Evolutionary conservation across 345 rosid genomes (phyloP), one percentile per base, ranked within the genome.

Genomic region (Sisymbrium irio): DNA sequence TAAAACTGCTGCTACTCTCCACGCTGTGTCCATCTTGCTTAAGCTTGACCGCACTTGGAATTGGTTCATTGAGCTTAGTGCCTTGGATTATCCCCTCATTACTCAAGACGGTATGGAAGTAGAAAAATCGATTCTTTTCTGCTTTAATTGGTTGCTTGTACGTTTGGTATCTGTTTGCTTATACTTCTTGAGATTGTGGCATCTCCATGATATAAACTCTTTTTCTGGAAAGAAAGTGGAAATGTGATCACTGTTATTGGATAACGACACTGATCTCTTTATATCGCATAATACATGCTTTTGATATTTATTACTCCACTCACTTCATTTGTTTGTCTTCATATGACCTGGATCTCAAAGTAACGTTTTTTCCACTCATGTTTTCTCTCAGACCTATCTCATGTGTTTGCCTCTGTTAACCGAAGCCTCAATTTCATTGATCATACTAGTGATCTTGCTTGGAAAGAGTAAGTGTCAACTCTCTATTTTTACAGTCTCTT

Each of bases 391-490:
- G 98, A 96, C 66, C 76, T 96, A 74, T 82, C 88, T 45, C 94
- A 92, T 61, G 97, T 80, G 27, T 90, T 96, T 76, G 86, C 99
- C 57, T 81, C 92, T 14, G 77, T 90, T 35, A 78, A 87, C 41
- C 83, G 97, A 80, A 96, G 89, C 70, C 74, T 96, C 76, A 96
- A 88, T 87, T 96, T 96, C 82, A 83, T 96, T 40, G 96, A 90
- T 76, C 99, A 96, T 50, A 92, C 94, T 78, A 81, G 96, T 79
- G 96, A 96, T 76, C 93, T 96, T 71, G 92, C 97, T 50, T 96
- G 99, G 99, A 96, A 96, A 88, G 99, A 90, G 99, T 96, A 86
- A 65, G 97, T 74, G 39, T 69, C 70, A n/a, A 56, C 6, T 36
- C 53, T 65, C 54, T 2, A 1, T 3, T 4, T 20, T 10, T 20